These are phyloP conservation scores for Arthroderma sp. DNA, from an alignment of 2,329 filamentous ascomycete genomes.

Conservation along the genomic window DNA sequence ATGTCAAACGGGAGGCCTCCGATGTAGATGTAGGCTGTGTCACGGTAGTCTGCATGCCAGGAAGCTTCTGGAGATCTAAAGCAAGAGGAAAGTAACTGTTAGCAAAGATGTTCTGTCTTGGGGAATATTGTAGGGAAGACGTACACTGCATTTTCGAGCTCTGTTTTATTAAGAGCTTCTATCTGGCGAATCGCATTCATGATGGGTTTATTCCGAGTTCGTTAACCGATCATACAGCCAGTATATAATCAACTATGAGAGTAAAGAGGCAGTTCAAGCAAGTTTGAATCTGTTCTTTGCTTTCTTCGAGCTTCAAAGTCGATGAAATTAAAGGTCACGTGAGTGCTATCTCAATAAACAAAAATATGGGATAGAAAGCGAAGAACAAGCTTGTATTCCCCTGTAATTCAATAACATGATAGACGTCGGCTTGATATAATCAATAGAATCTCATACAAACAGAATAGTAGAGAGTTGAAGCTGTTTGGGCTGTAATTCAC, in stretches of 20 bases:
- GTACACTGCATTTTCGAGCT: conserved; percentile 77
- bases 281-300: background rate
- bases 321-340: background rate
- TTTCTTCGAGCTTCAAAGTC: background rate
- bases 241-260: background rate
- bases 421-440: too few species aligned
- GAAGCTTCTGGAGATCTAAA: conserved; percentile 68
- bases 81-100: background rate
- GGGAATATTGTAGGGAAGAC: conserved; percentile 23
- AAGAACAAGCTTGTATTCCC: too few species aligned
- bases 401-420: too few species aligned
- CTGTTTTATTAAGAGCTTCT: conserved; percentile 82
- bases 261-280: background rate
- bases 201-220: background rate
- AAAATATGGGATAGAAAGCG: background rate
- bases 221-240: background rate
- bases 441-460: background rate
- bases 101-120: too few species aligned
- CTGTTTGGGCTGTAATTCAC: background rate
- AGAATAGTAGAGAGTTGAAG: background rate
- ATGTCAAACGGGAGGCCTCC: conserved; percentile 86
- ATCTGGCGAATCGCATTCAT: conserved; percentile 96
- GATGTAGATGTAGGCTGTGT: conserved; percentile 93
- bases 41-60: conserved; percentile 95
- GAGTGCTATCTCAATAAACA: background rate